These are phyloP conservation scores for Tulasnella sp. DNA, from an alignment of 768 basidiomycete genomes.

Conservation along the genomic window DNA sequence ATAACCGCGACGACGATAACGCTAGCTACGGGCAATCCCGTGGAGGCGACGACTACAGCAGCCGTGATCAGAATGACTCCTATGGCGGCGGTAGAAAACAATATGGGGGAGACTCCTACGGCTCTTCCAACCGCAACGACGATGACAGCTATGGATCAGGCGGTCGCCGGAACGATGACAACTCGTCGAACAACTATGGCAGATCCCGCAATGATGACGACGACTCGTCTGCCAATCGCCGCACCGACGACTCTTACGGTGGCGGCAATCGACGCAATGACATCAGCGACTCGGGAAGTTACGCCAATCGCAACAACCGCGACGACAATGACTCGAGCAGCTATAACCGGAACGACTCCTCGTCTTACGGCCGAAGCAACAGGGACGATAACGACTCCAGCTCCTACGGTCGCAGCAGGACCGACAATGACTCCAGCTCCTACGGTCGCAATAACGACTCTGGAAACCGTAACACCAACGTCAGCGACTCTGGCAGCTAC, in stretches of 20 bases:
- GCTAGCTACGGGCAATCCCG: neutral
- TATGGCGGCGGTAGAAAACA: neutral
- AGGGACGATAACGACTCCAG: neutral
- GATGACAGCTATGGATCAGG: neutral
- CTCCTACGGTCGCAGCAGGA: neutral
- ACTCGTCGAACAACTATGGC: neutral
- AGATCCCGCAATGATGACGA: neutral
- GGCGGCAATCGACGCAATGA: neutral
- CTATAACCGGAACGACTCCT: neutral
- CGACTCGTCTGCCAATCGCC: neutral
- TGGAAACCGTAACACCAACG: neutral
- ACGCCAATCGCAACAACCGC: neutral
- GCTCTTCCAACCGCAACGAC: neutral
- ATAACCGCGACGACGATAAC: neutral
- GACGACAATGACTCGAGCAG: neutral
- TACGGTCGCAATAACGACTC: neutral
- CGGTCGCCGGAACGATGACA: neutral
- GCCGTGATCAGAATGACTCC: neutral
- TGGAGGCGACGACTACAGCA: neutral
- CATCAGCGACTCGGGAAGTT: neutral
- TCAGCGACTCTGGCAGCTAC: neutral
- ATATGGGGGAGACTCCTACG: neutral
- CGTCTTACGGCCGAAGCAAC: neutral
- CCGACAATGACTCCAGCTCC: neutral
- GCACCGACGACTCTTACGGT: neutral